A percentile compares a stretch with the other conserved stretches of the same genome.
Conservation (phyloP, 1,284 basidiomycete genomes). For the Pseudozyma sp. region DNA sequence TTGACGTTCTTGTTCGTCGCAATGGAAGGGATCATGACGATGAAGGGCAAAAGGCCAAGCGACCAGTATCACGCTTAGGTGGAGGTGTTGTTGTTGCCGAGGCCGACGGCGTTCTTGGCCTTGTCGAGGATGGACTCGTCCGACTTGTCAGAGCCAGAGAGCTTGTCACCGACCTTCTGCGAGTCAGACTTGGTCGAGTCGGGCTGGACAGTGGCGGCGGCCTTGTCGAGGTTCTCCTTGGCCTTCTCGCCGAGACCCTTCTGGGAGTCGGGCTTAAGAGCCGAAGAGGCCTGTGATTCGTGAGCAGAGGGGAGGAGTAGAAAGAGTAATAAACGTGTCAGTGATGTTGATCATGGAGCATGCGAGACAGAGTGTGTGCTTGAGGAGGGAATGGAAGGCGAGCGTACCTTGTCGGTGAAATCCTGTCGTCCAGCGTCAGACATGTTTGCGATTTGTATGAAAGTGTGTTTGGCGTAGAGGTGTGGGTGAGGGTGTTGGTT, state of each 20-base stretch:
- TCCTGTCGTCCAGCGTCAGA: constrained; percentile 57
- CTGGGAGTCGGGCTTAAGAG: constrained; percentile 59
- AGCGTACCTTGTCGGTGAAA: constrained; percentile 52
- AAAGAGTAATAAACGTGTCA: background rate
- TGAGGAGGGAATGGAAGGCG: background rate
- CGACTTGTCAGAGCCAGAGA: constrained; percentile 70
- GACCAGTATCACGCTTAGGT: constrained; percentile 6
- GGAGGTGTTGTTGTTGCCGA: constrained; percentile 41
- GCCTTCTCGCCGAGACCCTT: constrained; percentile 49
- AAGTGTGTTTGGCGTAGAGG: constrained; percentile 4
- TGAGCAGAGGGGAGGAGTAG: background rate
- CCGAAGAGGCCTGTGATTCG: constrained; percentile 35
- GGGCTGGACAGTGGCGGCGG: constrained; percentile 69
- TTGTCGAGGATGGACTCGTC: constrained; percentile 55
- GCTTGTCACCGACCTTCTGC: constrained; percentile 73
- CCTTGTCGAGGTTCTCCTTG: constrained; percentile 60
- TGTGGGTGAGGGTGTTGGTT: constrained; percentile 1
- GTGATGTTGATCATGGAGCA: background rate
- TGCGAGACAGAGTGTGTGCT: no score
- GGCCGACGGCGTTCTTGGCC: constrained; percentile 58
- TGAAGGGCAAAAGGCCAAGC: background rate
- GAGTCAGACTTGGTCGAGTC: constrained; percentile 67
- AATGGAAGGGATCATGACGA: background rate
- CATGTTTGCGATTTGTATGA: constrained; percentile 32
- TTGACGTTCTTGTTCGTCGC: constrained; percentile 4